Evolutionary conservation across 768 basidiomycete genomes (phyloP).

Genomic region (Lactarius tabidus): DNA sequence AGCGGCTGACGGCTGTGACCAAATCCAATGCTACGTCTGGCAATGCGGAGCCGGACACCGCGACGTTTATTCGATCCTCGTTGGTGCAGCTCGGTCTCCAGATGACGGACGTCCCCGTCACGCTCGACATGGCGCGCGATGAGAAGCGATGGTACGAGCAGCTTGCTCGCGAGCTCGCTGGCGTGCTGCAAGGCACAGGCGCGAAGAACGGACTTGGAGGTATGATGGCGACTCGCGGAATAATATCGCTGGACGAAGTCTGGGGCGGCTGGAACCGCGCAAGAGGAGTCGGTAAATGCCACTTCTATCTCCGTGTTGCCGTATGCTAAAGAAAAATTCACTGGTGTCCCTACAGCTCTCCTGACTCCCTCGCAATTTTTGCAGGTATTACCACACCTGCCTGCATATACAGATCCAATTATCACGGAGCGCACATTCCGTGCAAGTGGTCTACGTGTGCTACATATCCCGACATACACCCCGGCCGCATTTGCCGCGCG

Average conservation of each 20-base stretch:
- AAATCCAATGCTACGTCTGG: constrained; percentile 25
- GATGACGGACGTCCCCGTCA: constrained; percentile 74
- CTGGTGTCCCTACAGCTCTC: constrained; percentile 51
- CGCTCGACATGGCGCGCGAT: constrained; percentile 82
- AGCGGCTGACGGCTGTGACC: constrained; percentile 54
- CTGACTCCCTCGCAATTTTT: constrained; percentile 86
- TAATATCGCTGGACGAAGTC: constrained; percentile 86
- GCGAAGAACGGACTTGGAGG: constrained; percentile 45
- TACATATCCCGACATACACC: constrained; percentile 79
- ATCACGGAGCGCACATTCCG: constrained; percentile 64
- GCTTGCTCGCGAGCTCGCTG: constrained; percentile 76
- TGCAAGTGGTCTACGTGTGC: constrained; percentile 67
- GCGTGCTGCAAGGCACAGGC: constrained; percentile 54
- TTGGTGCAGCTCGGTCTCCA: constrained; percentile 87
- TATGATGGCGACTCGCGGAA: constrained; percentile 74
- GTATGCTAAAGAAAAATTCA: neutral
- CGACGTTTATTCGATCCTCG: constrained; percentile 82
- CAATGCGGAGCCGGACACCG: constrained; percentile 67
- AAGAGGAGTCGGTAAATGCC: constrained; percentile 72
- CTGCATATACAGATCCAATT: constrained; percentile 58
- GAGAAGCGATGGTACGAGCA: constrained; percentile 76
- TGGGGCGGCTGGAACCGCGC: constrained; percentile 97
- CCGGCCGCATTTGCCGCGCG: constrained; percentile 65
- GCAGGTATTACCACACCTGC: constrained; percentile 66
- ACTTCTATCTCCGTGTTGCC: neutral